Evolutionary conservation across 306 rosid species (phyloP).

Genomic region (Prunus armeniaca): DNA sequence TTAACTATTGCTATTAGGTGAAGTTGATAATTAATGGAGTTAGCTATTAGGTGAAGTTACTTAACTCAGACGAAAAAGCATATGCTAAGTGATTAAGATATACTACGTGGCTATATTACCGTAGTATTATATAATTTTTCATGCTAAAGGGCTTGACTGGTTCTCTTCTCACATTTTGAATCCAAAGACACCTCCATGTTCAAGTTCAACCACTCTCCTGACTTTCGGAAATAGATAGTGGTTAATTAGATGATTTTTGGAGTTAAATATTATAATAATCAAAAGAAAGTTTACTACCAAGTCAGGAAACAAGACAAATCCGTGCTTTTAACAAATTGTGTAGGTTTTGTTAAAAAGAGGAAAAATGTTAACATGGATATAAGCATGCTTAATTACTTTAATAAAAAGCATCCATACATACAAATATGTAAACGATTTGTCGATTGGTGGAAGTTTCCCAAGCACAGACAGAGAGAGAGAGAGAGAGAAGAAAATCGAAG

Average conservation of each 20-base stretch:
- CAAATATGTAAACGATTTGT: neutral
- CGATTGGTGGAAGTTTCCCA: constrained; percentile 3
- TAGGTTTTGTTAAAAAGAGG: neutral
- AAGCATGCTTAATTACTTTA: neutral
- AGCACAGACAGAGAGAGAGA: neutral
- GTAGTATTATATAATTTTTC: too few relatives aligned
- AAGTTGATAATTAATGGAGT: neutral
- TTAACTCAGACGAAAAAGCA: neutral
- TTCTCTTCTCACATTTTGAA: neutral
- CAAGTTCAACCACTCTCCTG: neutral
- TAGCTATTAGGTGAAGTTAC: too few relatives aligned
- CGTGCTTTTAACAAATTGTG: neutral
- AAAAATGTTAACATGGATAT: neutral
- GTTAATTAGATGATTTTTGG: too few relatives aligned
- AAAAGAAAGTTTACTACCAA: too few relatives aligned
- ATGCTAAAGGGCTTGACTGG: neutral
- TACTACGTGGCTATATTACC: too few relatives aligned
- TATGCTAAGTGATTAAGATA: neutral
- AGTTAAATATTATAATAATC: too few relatives aligned
- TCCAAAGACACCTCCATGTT: neutral
- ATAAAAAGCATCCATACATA: neutral
- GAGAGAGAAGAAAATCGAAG: neutral
- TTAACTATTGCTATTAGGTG: neutral
- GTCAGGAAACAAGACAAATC: neutral
- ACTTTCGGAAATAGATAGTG: too few relatives aligned